phyloP scores from a whole-genome alignment of 2,329 filamentous ascomycete genomes.

The Graphium sp. region DNA sequence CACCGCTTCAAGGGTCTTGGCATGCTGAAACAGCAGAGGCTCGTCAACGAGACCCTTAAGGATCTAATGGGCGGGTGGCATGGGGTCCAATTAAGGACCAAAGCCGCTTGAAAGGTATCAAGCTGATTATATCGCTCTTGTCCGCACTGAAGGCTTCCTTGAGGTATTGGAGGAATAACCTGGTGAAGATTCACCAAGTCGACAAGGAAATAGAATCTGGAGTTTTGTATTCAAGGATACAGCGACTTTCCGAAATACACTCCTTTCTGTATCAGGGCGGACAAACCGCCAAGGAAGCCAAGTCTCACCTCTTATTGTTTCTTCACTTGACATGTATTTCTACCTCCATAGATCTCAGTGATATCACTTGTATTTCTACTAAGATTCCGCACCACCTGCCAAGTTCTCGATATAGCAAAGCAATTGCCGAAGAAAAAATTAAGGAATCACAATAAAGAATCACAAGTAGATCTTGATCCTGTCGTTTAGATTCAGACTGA shows the following conservation, averaged over 20 bases:
- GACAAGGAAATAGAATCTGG: no score
- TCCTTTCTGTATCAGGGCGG: no score
- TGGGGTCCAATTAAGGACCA: slow-evolving; percentile 65
- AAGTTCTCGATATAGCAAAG: neutral
- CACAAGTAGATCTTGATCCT: no score
- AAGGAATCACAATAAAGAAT: no score
- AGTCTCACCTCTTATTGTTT: no score
- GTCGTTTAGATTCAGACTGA: neutral
- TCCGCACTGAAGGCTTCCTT: no score
- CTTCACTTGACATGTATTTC: no score
- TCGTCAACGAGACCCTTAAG: slow-evolving; percentile 59
- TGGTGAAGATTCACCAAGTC: no score
- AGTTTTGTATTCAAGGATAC: no score
- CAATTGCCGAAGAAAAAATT: neutral
- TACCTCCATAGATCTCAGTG: slow-evolving; percentile 1
- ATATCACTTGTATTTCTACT: slow-evolving; percentile 5
- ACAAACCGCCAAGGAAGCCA: neutral
- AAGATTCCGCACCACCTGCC: neutral
- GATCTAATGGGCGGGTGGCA: slow-evolving; percentile 72
- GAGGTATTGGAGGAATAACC: no score
- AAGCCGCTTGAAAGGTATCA: slow-evolving; percentile 27
- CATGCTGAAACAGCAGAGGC: slow-evolving; percentile 66
- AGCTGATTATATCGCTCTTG: no score
- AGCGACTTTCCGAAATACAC: no score
- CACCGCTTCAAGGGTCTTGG: slow-evolving; percentile 51